Conservation (phyloP, 2,329 filamentous ascomycete genomes). For the Aspergillus sp. region DNA sequence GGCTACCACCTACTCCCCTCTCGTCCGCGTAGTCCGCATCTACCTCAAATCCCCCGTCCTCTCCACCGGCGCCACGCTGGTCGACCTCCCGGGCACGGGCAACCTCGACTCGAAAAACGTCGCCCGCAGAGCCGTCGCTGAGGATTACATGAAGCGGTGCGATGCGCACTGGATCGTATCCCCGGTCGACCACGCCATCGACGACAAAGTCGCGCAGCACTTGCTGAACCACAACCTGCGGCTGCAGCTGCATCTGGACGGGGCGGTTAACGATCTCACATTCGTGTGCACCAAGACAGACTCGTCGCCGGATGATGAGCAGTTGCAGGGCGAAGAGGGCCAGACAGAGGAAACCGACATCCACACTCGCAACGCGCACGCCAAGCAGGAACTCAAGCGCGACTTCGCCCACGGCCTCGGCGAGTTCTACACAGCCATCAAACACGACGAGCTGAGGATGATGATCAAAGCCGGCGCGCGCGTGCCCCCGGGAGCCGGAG, state of each 20-base stretch:
- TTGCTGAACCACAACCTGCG: constrained; percentile 52
- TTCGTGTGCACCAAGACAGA: constrained; percentile 59
- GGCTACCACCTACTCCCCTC: constrained; percentile 25
- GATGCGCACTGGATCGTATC: constrained; percentile 9
- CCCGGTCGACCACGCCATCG: constrained; percentile 49
- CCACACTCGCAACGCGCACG: constrained; percentile 5
- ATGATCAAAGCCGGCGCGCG: too few relatives aligned
- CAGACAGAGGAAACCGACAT: too few relatives aligned
- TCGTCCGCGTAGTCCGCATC: constrained; percentile 21
- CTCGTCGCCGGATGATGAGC: neutral
- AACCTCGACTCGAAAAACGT: constrained; percentile 9
- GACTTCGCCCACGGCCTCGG: constrained; percentile 3
- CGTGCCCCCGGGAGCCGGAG: too few relatives aligned
- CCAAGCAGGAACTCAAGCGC: constrained; percentile 2
- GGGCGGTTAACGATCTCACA: constrained; percentile 45
- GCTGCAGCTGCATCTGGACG: constrained; percentile 53
- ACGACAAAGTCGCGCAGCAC: constrained; percentile 51
- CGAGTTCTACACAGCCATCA: constrained; percentile 2
- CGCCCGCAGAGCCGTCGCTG: constrained; percentile 4
- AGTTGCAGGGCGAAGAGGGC: too few relatives aligned
- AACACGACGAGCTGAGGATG: too few relatives aligned
- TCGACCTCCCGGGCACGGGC: constrained; percentile 7
- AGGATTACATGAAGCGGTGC: constrained; percentile 8
- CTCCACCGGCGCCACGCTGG: constrained; percentile 6
- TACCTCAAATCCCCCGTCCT: constrained; percentile 5